Evolutionary conservation across 257 asterid genomes (phyloP).

Genomic region (Cynanchum wilfordii): DNA sequence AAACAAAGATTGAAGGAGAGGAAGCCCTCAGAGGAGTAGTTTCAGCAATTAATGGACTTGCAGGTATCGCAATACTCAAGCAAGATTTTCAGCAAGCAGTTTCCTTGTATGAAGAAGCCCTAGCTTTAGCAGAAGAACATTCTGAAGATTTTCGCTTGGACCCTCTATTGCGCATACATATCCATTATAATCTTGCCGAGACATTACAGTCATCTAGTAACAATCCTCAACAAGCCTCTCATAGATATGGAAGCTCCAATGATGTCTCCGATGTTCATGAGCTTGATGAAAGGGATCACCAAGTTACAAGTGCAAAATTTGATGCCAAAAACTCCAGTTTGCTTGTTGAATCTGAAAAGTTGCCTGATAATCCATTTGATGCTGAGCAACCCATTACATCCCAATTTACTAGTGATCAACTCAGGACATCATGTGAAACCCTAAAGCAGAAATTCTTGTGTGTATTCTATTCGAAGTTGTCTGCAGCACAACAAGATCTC

Average conservation of each 20-base stretch:
- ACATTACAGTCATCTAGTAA: conserved; percentile 36
- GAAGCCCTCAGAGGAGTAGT: conserved; percentile 86
- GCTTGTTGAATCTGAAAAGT: conserved; percentile 25
- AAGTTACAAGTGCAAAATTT: conserved; percentile 28
- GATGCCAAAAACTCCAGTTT: conserved; percentile 24
- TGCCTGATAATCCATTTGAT: conserved; percentile 26
- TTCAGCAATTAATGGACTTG: conserved; percentile 90
- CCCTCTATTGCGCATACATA: conserved; percentile 86
- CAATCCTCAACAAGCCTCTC: conserved; percentile 24
- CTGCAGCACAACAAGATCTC: conserved; percentile 76
- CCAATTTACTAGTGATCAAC: conserved; percentile 28
- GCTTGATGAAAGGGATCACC: conserved; percentile 28
- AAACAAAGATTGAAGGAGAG: conserved; percentile 95
- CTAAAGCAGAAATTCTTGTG: conserved; percentile 68
- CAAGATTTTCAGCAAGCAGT: conserved; percentile 64
- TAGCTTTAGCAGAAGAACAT: conserved; percentile 66
- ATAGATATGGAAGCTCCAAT: conserved; percentile 28
- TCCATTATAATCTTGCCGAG: conserved; percentile 88
- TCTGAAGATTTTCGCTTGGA: conserved; percentile 85
- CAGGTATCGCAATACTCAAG: conserved; percentile 86
- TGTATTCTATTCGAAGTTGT: conserved; percentile 54
- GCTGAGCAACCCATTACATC: conserved; percentile 23
- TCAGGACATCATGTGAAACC: conserved; percentile 54
- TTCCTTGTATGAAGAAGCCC: conserved; percentile 74
- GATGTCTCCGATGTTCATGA: conserved; percentile 20